A percentile compares a stretch with the other conserved stretches of the same genome.
phyloP scores from a whole-genome alignment of 371 early-diverging fungal genomes.

The Chytridiales sp. region DNA sequence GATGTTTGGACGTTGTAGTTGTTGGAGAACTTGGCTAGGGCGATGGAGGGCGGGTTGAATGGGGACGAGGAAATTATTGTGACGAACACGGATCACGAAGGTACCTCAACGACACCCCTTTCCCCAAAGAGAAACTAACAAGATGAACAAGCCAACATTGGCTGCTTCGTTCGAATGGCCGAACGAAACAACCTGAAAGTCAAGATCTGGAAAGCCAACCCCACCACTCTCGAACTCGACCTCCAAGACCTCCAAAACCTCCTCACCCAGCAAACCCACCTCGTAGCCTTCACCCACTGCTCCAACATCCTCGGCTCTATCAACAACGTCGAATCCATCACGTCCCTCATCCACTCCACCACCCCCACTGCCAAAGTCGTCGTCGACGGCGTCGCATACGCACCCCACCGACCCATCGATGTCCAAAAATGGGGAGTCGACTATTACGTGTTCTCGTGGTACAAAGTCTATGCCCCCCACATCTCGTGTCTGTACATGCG shows the following conservation, averaged over 20 bases:
- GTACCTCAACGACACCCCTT: no score
- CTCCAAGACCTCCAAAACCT: constrained; percentile 18
- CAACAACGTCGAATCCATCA: constrained; percentile 23
- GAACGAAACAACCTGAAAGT: constrained; percentile 17
- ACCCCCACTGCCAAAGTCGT: constrained; percentile 29
- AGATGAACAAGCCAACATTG: constrained; percentile 29
- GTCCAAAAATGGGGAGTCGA: constrained; percentile 24
- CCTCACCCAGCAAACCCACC: constrained; percentile 24
- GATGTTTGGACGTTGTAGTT: not conserved
- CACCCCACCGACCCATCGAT: constrained; percentile 26
- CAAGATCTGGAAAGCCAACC: constrained; percentile 21
- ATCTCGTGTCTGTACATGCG: constrained; percentile 20
- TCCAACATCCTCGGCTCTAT: constrained; percentile 34
- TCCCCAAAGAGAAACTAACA: no score
- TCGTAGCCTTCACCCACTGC: constrained; percentile 33
- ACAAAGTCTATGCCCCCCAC: constrained; percentile 33
- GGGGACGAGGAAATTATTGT: constrained; percentile 26
- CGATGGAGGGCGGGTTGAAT: constrained; percentile 23
- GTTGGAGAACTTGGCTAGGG: constrained; percentile 26
- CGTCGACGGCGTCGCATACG: constrained; percentile 33
- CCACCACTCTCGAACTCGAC: constrained; percentile 15
- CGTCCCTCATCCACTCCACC: constrained; percentile 22
- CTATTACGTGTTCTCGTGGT: constrained; percentile 23
- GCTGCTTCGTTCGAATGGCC: constrained; percentile 20
- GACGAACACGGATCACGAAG: constrained; percentile 33